These are phyloP conservation scores for Phaseolus lunatus DNA, from an alignment of 306 rosid species.

Conservation along the genomic window DNA sequence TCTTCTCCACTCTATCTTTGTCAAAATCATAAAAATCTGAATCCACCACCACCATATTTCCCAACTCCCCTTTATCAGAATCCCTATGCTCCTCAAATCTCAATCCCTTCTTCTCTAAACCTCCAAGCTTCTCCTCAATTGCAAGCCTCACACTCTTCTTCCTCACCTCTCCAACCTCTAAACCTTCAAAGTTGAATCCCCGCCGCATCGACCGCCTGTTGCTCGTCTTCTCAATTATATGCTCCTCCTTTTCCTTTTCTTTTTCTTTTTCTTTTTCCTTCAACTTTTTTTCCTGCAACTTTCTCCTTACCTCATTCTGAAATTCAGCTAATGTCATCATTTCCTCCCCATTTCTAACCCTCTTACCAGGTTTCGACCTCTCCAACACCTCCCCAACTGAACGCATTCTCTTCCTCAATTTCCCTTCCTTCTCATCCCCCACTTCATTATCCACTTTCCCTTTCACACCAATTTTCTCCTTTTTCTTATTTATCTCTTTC, in stretches of 20 bases:
- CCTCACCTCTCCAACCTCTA: slow-evolving; percentile 24
- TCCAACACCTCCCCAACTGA: slow-evolving; percentile 76
- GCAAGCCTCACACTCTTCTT: slow-evolving; percentile 45
- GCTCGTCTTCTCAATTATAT: slow-evolving; percentile 45
- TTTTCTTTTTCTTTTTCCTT: slow-evolving; percentile 58
- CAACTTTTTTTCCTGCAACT: slow-evolving; percentile 52
- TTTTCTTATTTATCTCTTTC: slow-evolving; percentile 12
- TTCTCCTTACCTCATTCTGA: slow-evolving; percentile 62
- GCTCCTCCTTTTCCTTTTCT: slow-evolving; percentile 50
- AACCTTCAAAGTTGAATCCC: slow-evolving; percentile 37
- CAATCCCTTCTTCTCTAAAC: slow-evolving; percentile 34
- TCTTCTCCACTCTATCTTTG: slow-evolving; percentile 75
- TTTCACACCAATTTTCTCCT: slow-evolving; percentile 13
- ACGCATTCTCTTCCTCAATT: slow-evolving; percentile 65
- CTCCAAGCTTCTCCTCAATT: slow-evolving; percentile 41
- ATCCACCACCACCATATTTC: slow-evolving; percentile 70
- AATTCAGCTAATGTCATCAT: slow-evolving; percentile 88
- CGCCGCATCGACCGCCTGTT: slow-evolving; percentile 27
- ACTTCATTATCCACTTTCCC: slow-evolving; percentile 42
- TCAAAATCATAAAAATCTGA: slow-evolving; percentile 85
- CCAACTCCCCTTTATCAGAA: slow-evolving; percentile 49
- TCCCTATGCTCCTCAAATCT: slow-evolving; percentile 32
- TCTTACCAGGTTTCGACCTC: slow-evolving; percentile 58
- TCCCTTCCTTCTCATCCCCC: slow-evolving; percentile 33
- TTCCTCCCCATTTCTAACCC: slow-evolving; percentile 59